A percentile compares a stretch with the other conserved stretches of the same genome.
Evolutionary conservation across 1,139 yeast genomes (phyloP).

Genomic region (Maudiozyma humilis): DNA sequence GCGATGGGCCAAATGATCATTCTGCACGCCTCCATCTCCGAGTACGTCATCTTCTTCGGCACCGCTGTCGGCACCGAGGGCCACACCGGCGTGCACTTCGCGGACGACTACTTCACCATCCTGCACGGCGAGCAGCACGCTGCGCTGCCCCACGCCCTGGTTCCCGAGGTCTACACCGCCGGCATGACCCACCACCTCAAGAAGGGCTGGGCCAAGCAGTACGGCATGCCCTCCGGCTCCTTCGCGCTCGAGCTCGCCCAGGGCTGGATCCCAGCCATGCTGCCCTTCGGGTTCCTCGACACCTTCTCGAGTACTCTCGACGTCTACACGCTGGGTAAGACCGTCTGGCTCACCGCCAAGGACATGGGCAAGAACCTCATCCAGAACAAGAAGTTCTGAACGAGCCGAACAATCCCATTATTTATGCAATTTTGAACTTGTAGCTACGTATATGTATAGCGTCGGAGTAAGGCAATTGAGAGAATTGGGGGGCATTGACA

Average conservation of each 20-base stretch:
- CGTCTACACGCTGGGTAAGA: conserved; percentile 54
- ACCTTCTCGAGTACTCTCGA: conserved; percentile 76
- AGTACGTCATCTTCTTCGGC: conserved; percentile 84
- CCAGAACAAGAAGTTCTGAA: conserved; percentile 43
- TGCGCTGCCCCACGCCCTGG: conserved; percentile 51
- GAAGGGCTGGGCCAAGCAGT: conserved; percentile 74
- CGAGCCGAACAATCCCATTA: background rate
- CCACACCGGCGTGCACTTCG: conserved; percentile 90
- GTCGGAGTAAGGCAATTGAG: background rate
- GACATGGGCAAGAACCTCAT: conserved; percentile 68
- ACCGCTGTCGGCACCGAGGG: conserved; percentile 92
- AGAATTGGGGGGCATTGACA: too few relatives aligned
- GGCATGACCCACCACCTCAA: conserved; percentile 75
- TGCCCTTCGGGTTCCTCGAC: conserved; percentile 89
- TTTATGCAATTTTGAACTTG: background rate
- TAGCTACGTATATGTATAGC: background rate
- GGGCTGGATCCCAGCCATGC: conserved; percentile 98
- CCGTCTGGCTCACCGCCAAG: conserved; percentile 63
- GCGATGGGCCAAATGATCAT: conserved; percentile 98
- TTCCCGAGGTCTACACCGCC: conserved; percentile 62
- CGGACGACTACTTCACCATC: conserved; percentile 93
- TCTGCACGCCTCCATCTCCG: conserved; percentile 90
- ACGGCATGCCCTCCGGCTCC: conserved; percentile 69
- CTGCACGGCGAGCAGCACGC: conserved; percentile 73
- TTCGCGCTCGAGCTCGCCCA: conserved; percentile 94